phyloP scores from a whole-genome alignment of 75 land plant genomes.

The Cunninghamia lanceolata region DNA sequence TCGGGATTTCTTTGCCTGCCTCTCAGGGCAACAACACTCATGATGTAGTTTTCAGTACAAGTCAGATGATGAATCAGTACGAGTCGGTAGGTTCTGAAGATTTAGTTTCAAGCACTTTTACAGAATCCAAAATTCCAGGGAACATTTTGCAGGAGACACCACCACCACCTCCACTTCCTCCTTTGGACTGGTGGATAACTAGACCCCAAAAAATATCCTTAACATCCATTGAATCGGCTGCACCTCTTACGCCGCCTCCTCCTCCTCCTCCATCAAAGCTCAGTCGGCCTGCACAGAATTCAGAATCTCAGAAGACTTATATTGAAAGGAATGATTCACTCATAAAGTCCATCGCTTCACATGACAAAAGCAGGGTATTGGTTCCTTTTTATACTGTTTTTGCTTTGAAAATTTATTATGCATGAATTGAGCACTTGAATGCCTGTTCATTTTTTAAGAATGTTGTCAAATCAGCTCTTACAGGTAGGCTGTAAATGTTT shows the following conservation, averaged over 20 bases:
- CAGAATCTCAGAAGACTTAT: slow-evolving; percentile 1
- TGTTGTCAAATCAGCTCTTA: neutral
- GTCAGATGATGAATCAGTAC: neutral
- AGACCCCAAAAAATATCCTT: slow-evolving; percentile 22
- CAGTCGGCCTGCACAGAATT: slow-evolving; percentile 1
- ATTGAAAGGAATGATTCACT: slow-evolving; percentile 52
- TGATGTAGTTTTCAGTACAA: neutral
- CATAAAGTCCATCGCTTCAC: slow-evolving; percentile 68
- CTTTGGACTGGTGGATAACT: slow-evolving; percentile 64
- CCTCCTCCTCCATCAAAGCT: slow-evolving; percentile 6
- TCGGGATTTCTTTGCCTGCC: neutral
- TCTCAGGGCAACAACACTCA: neutral
- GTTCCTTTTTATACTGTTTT: neutral
- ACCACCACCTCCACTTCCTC: slow-evolving; percentile 75
- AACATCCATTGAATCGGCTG: neutral
- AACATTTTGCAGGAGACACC: slow-evolving; percentile 33
- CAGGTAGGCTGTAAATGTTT: neutral
- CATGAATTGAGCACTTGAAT: neutral
- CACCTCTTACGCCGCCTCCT: neutral
- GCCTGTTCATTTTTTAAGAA: neutral
- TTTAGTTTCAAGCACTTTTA: slow-evolving; percentile 1
- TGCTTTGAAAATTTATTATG: neutral
- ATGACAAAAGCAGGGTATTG: slow-evolving; percentile 83
- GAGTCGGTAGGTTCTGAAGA: neutral
- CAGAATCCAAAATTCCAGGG: neutral